Base-by-base conservation (phyloP, 495 filamentous ascomycete genomes). In the Tuber umbilicatum region DNA sequence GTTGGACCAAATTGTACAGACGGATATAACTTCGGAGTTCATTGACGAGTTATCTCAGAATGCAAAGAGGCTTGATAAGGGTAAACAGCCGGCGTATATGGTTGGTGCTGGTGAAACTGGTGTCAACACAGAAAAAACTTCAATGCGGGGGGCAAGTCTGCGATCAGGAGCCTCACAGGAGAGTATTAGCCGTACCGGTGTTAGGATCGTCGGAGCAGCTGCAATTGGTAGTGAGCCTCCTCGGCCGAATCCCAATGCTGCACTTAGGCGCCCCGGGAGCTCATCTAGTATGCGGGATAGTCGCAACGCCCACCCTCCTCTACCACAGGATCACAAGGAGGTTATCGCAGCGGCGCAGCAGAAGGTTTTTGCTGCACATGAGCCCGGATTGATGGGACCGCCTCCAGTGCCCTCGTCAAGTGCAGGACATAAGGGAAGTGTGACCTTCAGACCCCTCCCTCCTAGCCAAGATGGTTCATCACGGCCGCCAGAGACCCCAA, bases 341-440 rank as follows among this genome's bases (percentile, higher is more conserved):
- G 89, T 88, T 72, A 97, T 97, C 77, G 88, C 93, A 72, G 93
- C 92, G 16, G 94, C 93, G 69, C 84, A 81, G 75, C 82, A 84
- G 21, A 85, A 86, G 19, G 55, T 76, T 47, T 83, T 67, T 71
- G 72, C 80, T 69, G 77, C 85, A 47, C 84, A 85, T 47, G 86
- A 85, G 55, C 69, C 67, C 31, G 40, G 70, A 31, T 79, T 84
- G 67, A 99, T 98, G 95, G 95, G 93, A 0, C 95, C 95, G 60
- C 94, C 95, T 12, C 80, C 90, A 70, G 86, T 92, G 73, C 92
- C 94, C 40, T 93, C 95, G 70, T 97, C 93, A 75, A 91, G 91
- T 91, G 91, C 81, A 88, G 79, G 83, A 84, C 73, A 83, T 70
- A 73, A 72, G 76, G 77, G 73, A 64, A 81, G 69, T 55, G 82